These are phyloP conservation scores for Rhodotorula kratochvilovae DNA, from an alignment of 768 basidiomycete species.

Conservation along the genomic window DNA sequence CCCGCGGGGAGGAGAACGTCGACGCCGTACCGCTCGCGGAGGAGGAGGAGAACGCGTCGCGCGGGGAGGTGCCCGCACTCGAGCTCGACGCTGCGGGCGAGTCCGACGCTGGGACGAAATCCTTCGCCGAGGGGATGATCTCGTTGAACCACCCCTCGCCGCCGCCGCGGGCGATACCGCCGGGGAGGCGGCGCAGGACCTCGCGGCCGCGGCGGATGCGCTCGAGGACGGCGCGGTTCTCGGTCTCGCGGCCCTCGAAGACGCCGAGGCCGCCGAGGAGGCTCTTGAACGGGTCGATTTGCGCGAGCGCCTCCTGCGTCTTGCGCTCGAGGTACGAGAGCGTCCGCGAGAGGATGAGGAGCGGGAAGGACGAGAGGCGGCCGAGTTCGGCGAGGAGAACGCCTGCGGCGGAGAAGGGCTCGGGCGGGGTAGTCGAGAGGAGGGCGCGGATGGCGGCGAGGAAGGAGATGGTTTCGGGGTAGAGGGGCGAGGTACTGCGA, in stretches of 20 bases:
- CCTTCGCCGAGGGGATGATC: conserved; percentile 1
- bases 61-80: background rate
- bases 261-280: conserved; percentile 29
- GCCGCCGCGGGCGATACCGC: conserved; percentile 28
- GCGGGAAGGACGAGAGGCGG: conserved; percentile 26
- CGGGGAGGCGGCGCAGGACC: conserved; percentile 16
- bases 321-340: conserved; percentile 33
- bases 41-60: background rate
- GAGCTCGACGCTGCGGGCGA: background rate
- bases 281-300: conserved; percentile 28
- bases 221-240: conserved; percentile 28
- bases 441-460: conserved; percentile 28
- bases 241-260: conserved; percentile 19
- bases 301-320: conserved; percentile 32
- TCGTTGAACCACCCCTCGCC: conserved; percentile 35
- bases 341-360: conserved; percentile 27
- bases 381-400: conserved; percentile 22
- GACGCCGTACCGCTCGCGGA: background rate
- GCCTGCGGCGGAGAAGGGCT: conserved; percentile 19
- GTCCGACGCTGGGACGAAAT: background rate
- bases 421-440: background rate
- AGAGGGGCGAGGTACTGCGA: no score
- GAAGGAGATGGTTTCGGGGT: conserved; percentile 7
- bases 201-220: conserved; percentile 27
- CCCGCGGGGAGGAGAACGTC: background rate